phyloP scores from a whole-genome alignment of 768 basidiomycete genomes.

The Daedaleopsis nitida region DNA sequence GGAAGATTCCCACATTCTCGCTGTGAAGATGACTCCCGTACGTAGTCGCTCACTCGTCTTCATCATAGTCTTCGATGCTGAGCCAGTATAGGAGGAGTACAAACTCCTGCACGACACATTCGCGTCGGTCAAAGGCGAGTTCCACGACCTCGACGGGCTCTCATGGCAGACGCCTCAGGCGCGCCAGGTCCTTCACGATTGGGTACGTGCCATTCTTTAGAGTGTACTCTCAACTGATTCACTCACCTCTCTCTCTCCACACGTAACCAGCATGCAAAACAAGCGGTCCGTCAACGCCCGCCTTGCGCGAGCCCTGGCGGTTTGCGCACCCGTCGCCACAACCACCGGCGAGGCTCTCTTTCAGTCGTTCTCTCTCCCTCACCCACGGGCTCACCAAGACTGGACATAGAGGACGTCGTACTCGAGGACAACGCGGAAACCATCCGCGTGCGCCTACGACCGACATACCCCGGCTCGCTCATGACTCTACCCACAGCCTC shows the following conservation, averaged over 20 bases:
- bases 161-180: slow-evolving; percentile 11
- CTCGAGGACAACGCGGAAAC: too few species aligned
- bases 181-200: neutral
- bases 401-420: too few species aligned
- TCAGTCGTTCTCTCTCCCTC: neutral
- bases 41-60: neutral
- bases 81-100: neutral
- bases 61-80: neutral
- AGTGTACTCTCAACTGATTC: neutral
- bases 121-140: slow-evolving; percentile 6
- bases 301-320: neutral
- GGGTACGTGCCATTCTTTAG: slow-evolving; percentile 16
- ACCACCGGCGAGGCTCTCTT: neutral
- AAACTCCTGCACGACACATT: slow-evolving; percentile 2
- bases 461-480: too few species aligned
- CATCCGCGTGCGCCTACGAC: too few species aligned
- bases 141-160: slow-evolving; percentile 13
- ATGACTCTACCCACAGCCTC: too few species aligned
- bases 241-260: neutral
- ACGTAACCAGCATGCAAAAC: neutral
- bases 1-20: neutral
- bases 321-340: neutral
- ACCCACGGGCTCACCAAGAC: too few species aligned
- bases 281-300: neutral
- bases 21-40: slow-evolving; percentile 7